Base-by-base conservation (phyloP, 2,329 filamentous ascomycete species). In the Didymella sp. region DNA sequence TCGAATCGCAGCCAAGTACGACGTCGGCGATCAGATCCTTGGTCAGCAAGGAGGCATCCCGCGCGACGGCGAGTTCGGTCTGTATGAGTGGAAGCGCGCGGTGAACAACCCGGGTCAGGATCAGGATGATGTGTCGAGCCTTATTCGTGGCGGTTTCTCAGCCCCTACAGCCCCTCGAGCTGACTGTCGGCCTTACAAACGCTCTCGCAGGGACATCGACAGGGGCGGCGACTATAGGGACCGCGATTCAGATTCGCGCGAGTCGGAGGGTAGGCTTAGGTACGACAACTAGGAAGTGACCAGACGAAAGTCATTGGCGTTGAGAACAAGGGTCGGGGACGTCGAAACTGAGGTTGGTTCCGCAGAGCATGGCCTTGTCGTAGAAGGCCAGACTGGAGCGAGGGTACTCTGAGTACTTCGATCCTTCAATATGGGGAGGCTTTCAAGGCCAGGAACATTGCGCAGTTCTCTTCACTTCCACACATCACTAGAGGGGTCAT, bases 1-100 rank as follows among this genome's bases (percentile, higher is more conserved):
- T 4, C 25, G 9, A 8, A 5, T 25, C 21, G 22, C 22, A 69
- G 68, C 15, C 31, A 67, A 70, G 41, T 61, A 59, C 43, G 24
- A 59, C 3, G 60, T 61, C 4, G 70, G 70, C 12, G 55, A 58
- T 3, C 49, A 52, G 31, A 27, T 58, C 6, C 30, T 2, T 15
- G 49, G 55, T 2, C 55, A 52, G 15, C 55, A 58, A 17, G 55
- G 55, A 6, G 33, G 50, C 9, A 58, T 38, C 6, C 21, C 27
- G 7, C 44, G 31, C 2, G 44, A 30, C 4, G 49, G 44, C 22
- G 19, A 22, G 1, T 58, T 53, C 40, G 40, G 25, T 2, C 55
- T 58, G 17, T 28, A 49, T 22, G 31, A 53, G 7, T 49, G 44
- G 31, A 58, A 58, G 49, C n/a, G 33, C 12, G 44, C 45, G 6